Base-by-base conservation (phyloP, 169 alveolate genomes). In the Plasmodium ovale region DNA sequence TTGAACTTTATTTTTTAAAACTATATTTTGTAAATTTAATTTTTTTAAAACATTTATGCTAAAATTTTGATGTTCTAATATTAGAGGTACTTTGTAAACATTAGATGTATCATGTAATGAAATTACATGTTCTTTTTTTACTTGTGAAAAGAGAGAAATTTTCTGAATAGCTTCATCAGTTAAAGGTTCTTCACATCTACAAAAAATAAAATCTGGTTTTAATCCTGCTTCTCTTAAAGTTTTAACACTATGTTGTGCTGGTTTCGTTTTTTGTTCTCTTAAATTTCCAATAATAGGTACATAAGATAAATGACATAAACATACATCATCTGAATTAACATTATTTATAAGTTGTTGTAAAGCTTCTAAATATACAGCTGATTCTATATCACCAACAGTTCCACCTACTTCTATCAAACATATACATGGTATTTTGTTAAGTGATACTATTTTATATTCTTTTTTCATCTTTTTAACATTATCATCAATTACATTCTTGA, bases 341-440 rank as follows among this genome's bases (percentile, higher is more conserved):
- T 93, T 91, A 54, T 91, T 87, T 59, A 73, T 79, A 69, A 98
- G 87, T 88, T 97, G 98, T 84, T 98, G 97, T 27, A 97, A 87
- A 0, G 99, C 98, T 79, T 98, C 99, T 71, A 96, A 93, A 87
- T 97, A 97, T 1, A 97, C 97, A 3, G 98, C 97, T 44, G 98
- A 95, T 92, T 98, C 99, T 23, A 97, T 94, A 88, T 98, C 99
- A 35, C 99, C 99, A 3, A 98, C 99, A 3, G 99, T 97, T 12
- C 99, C 99, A 29, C 99, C 99, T n/a, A 98, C 97, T 92, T 98
- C 99, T 29, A 98, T 93, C 44, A 98, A 92, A 44, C 99, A 97
- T 33, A 98, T 93, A 23, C 98, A 98, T 6, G 99, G 97, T 5
- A 92, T 84, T 65, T 77, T 92, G 77, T 84, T 87, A 29, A 88